phyloP scores from a whole-genome alignment of 768 basidiomycete species.

The Suillus ampliporus region DNA sequence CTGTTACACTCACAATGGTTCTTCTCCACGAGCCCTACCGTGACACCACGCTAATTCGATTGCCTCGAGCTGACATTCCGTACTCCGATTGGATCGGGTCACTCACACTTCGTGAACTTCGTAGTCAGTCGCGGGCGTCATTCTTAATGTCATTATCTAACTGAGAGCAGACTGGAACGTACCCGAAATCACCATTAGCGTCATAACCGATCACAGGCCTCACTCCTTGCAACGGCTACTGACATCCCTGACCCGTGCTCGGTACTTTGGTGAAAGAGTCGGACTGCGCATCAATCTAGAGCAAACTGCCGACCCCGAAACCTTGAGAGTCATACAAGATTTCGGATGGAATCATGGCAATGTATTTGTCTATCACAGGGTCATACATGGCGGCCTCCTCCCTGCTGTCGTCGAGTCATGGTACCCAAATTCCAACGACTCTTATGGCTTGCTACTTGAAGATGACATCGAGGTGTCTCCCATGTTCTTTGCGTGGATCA shows the following conservation, averaged over 20 bases:
- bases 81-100: slow-evolving; percentile 68
- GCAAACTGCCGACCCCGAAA: slow-evolving; percentile 69
- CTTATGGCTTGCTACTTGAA: slow-evolving; percentile 81
- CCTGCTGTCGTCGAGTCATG: slow-evolving; percentile 89
- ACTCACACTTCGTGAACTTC: slow-evolving; percentile 61
- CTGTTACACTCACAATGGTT: slow-evolving; percentile 24
- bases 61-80: slow-evolving; percentile 55
- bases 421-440: slow-evolving; percentile 77
- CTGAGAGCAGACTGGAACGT: slow-evolving; percentile 68
- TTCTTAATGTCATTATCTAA: slow-evolving; percentile 10
- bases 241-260: slow-evolving; percentile 57
- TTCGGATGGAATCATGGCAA: slow-evolving; percentile 67
- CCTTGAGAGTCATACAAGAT: slow-evolving; percentile 54
- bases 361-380: slow-evolving; percentile 68
- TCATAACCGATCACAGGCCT: slow-evolving; percentile 82
- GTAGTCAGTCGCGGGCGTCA: slow-evolving; percentile 46
- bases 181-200: slow-evolving; percentile 69
- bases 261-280: slow-evolving; percentile 74
- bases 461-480: slow-evolving; percentile 89
- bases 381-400: slow-evolving; percentile 80
- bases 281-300: slow-evolving; percentile 75
- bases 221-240: slow-evolving; percentile 72
- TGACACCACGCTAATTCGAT: slow-evolving; percentile 43
- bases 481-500: slow-evolving; percentile 84
- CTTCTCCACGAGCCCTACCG: slow-evolving; percentile 27